Conservation (phyloP, 2,329 filamentous ascomycete species). For the Scedosporium apiospermum region DNA sequence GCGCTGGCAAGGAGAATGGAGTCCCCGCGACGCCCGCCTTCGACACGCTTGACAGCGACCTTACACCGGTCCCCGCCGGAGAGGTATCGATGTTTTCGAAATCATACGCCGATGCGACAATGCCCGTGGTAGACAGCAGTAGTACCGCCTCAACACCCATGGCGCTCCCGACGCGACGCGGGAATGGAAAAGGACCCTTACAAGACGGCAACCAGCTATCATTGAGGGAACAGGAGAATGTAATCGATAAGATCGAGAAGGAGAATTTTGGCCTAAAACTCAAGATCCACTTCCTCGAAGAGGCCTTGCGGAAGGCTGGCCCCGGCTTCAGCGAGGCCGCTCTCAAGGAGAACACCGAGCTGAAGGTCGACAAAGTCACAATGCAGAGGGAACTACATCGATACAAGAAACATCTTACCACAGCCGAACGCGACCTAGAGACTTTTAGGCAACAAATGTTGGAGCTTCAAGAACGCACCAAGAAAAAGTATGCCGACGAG, state of each 20-base stretch:
- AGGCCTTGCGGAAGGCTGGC: conserved; percentile 76
- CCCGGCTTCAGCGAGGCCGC: conserved; percentile 84
- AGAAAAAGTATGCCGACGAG: conserved; percentile 65
- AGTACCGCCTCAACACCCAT: conserved; percentile 79
- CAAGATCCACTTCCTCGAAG: conserved; percentile 94
- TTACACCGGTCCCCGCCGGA: conserved; percentile 63
- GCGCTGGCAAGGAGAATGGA: conserved; percentile 53
- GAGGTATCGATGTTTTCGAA: conserved; percentile 61
- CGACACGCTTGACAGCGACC: conserved; percentile 58
- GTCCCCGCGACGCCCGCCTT: conserved; percentile 60
- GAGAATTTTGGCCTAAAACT: conserved; percentile 96
- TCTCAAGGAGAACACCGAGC: conserved; percentile 87
- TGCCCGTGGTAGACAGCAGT: conserved; percentile 68
- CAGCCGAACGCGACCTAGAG: conserved; percentile 80
- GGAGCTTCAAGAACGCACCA: conserved; percentile 74
- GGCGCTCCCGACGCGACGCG: conserved; percentile 54
- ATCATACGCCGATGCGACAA: conserved; percentile 58
- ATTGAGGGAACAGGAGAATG: conserved; percentile 86
- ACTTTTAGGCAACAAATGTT: conserved; percentile 71
- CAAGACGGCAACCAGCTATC: conserved; percentile 87
- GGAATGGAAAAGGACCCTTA: conserved; percentile 56
- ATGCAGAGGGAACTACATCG: conserved; percentile 80
- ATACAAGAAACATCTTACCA: conserved; percentile 74
- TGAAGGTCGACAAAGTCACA: conserved; percentile 86
- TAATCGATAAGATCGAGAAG: conserved; percentile 94